Conservation (phyloP, 345 rosid genomes). For the thale cress (Arabidopsis thaliana) region DNA sequence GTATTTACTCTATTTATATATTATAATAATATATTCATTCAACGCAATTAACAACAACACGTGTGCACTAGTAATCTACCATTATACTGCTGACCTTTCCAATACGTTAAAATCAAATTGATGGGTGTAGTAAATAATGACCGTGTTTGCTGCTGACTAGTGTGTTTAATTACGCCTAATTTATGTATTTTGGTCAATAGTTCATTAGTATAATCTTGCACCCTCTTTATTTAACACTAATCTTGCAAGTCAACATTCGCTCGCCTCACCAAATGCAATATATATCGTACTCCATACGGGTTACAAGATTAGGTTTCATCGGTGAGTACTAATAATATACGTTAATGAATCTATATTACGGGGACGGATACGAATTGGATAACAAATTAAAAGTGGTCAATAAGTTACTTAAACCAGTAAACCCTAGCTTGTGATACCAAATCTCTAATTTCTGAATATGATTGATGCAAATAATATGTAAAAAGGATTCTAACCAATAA, state of each 20-base stretch:
- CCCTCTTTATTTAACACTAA: background rate
- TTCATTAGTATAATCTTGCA: background rate
- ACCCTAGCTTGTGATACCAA: background rate
- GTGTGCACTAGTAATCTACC: background rate
- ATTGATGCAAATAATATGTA: no score
- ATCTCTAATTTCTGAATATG: background rate
- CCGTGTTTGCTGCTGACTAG: constrained; percentile 13
- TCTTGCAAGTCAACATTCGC: no score
- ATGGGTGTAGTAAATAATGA: constrained; percentile 4
- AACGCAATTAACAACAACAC: constrained; percentile 13
- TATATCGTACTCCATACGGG: no score
- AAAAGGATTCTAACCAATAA: no score
- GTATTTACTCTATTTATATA: background rate
- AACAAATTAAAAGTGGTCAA: background rate
- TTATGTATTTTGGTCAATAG: background rate
- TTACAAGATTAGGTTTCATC: background rate
- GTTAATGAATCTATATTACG: no score
- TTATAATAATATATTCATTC: no score
- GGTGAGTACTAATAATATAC: no score
- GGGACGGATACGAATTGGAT: background rate
- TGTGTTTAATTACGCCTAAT: constrained; percentile 6
- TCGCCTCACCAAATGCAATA: no score
- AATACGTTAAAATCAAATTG: constrained; percentile 11
- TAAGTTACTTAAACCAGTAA: background rate
- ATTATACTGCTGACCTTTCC: constrained; percentile 16